Evolutionary conservation across 2,329 filamentous ascomycete genomes (phyloP), one percentile per base, ranked within the genome.

Genomic region (Talaromyces sp.): DNA sequence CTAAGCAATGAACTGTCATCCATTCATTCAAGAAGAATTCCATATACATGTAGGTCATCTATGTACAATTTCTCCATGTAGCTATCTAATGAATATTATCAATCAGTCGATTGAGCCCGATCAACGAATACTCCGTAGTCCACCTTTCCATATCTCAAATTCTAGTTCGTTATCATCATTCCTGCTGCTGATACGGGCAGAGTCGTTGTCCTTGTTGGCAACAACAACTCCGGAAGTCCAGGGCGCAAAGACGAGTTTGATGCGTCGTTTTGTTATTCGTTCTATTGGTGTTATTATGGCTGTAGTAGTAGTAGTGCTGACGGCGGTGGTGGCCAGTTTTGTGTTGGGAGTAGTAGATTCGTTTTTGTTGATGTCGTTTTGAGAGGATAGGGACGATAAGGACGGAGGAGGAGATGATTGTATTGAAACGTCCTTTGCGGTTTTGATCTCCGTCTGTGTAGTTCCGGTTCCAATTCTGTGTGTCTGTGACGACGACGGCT

Each of bases 231-330:
- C 80, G 2, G 77, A 74, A 3, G 83, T 82, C 82, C 95, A 94
- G 1, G 89, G 83, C 51, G 91, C 88, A 77, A 96, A 97, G 1
- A 96, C 93, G 8, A 97, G 83, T 72, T 92, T 95, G 80, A 96
- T 85, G 78, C 85, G 90, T 59, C 93, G 79, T 62, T 82, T 81
- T 33, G 28, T 52, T 25, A 11, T 41, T 36, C 36, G 41, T 45
- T 53, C 22, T 39, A 19, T 43, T 28, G 11, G 1, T 37, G 22
- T 28, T 19, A 37, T 53, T 46, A 50, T 35, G 58, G 61, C 3
- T 60, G 56, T 45, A 31, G 39, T 1, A 40, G 40, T 37, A 28
- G 37, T 10, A 22, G 33, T 10, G 6, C 28, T 21, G 36, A 15
- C 15, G n/a, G 35, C 6, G 19, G 39, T 48, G n/a, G 21, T 56